phyloP scores from a whole-genome alignment of 805 yeast species.

The Komagataella mondaviorum region DNA sequence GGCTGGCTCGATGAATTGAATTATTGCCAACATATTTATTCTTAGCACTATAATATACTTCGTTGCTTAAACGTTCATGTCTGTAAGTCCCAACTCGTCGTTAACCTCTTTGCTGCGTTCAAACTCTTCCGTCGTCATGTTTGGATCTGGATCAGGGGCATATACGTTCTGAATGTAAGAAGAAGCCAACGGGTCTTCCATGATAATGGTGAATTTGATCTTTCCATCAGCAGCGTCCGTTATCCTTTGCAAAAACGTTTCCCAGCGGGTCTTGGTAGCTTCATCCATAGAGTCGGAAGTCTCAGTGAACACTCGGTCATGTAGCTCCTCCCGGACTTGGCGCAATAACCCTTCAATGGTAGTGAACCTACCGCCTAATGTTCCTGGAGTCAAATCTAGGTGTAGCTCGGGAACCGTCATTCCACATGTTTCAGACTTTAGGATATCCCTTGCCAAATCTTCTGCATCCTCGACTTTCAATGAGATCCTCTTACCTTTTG shows the following conservation, averaged over 20 bases:
- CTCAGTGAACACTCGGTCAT: constrained; percentile 69
- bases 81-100: constrained; percentile 77
- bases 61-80: constrained; percentile 17
- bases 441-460: constrained; percentile 86
- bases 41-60: not conserved
- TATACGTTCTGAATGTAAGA: constrained; percentile 96
- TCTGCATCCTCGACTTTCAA: constrained; percentile 76
- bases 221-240: constrained; percentile 75
- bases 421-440: constrained; percentile 90
- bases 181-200: constrained; percentile 93
- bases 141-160: constrained; percentile 97
- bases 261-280: constrained; percentile 73
- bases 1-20: not conserved
- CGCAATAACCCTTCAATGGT: constrained; percentile 86
- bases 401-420: constrained; percentile 75
- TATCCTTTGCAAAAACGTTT: constrained; percentile 55
- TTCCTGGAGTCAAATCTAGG: constrained; percentile 89
- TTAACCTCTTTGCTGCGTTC: constrained; percentile 84
- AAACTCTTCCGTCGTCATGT: constrained; percentile 81
- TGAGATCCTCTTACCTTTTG: constrained; percentile 61
- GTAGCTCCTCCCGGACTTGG: constrained; percentile 84
- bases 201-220: constrained; percentile 64
- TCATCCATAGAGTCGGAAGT: constrained; percentile 88
- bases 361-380: constrained; percentile 96
- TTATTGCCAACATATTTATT: not conserved